Percentiles rank a stretch among this genome's conserved stretches.
Evolutionary conservation across 495 filamentous ascomycete species (phyloP).

Genomic region (Oidiodendron maius): DNA sequence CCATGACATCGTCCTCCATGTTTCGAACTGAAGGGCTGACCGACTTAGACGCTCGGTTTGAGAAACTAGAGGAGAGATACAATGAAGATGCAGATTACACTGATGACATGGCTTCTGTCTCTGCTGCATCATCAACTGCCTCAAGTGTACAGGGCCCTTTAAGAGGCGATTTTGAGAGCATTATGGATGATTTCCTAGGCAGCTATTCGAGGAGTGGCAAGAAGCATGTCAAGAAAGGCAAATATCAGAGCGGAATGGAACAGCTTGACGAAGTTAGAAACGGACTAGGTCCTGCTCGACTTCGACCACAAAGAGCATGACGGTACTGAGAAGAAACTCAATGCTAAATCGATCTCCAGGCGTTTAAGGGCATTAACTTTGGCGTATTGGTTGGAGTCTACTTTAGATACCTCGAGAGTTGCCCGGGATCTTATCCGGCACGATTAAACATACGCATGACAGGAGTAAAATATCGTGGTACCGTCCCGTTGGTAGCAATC

Average conservation of each 20-base stretch:
- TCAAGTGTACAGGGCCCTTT: constrained; percentile 52
- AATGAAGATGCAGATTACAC: constrained; percentile 66
- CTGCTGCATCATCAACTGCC: constrained; percentile 35
- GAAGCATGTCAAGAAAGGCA: constrained; percentile 77
- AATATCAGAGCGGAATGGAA: constrained; percentile 71
- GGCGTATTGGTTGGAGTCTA: neutral
- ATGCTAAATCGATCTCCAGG: too few relatives aligned
- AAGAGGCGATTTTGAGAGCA: constrained; percentile 70
- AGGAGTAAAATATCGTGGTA: too few relatives aligned
- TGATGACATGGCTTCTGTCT: constrained; percentile 45
- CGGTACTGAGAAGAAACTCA: neutral
- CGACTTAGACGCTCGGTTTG: constrained; percentile 84
- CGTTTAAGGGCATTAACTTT: constrained; percentile 3
- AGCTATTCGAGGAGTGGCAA: constrained; percentile 71
- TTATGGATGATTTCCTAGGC: constrained; percentile 91
- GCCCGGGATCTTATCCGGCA: too few relatives aligned
- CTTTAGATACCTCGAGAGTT: neutral
- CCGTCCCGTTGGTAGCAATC: too few relatives aligned
- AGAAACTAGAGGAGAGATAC: constrained; percentile 81
- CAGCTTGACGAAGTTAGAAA: constrained; percentile 88
- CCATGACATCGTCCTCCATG: constrained; percentile 92
- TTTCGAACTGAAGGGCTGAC: constrained; percentile 84
- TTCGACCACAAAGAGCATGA: constrained; percentile 25
- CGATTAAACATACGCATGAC: too few relatives aligned
- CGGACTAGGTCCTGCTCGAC: constrained; percentile 67